phyloP scores from a whole-genome alignment of 768 basidiomycete species.

The Russula dissimulans region DNA sequence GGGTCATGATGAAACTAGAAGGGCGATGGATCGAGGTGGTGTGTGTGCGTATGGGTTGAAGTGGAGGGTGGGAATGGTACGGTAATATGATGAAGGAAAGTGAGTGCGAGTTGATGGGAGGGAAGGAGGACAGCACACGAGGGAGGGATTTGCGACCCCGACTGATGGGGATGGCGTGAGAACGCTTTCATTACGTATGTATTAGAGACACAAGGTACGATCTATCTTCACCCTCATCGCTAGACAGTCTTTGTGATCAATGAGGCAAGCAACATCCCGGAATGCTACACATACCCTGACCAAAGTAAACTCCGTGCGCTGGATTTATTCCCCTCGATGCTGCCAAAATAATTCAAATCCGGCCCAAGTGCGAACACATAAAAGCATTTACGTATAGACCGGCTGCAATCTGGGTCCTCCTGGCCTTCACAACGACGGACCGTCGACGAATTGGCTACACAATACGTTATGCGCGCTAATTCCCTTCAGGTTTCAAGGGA shows the following conservation, averaged over 20 bases:
- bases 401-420: conserved; percentile 42
- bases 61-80: not conserved
- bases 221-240: conserved; percentile 4
- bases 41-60: not conserved
- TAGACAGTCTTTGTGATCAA: not conserved
- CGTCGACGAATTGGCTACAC: conserved; percentile 24
- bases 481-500: not conserved
- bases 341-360: conserved; percentile 15
- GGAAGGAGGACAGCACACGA: too few relatives aligned
- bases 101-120: too few relatives aligned
- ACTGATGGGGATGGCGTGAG: too few relatives aligned
- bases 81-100: not conserved
- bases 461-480: too few relatives aligned
- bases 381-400: conserved; percentile 34
- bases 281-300: conserved; percentile 29
- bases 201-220: conserved; percentile 10
- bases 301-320: conserved; percentile 40
- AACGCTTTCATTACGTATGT: too few relatives aligned
- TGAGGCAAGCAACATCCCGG: not conserved
- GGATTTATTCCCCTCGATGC: conserved; percentile 41
- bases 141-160: not conserved
- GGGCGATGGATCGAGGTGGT: not conserved
- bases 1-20: not conserved
- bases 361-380: not conserved
- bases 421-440: conserved; percentile 35